Percentiles rank a stretch among this genome's conserved stretches.
phyloP scores from a whole-genome alignment of 2,329 filamentous ascomycete genomes.

The Botryotinia narcissicola region DNA sequence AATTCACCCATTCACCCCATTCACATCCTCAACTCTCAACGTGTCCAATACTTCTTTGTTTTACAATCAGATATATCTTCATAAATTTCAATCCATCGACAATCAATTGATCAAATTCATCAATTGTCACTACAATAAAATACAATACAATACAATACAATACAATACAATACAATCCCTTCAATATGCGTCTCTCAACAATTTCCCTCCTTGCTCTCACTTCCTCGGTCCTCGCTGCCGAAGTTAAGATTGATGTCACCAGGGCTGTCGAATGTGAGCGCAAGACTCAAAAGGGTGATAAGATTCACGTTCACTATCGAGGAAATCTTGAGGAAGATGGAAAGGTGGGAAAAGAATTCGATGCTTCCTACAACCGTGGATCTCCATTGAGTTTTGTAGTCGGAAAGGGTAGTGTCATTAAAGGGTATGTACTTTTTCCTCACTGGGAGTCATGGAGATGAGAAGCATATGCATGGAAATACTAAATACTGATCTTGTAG shows the following conservation, averaged over 20 bases:
- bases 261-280: constrained; percentile 73
- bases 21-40: constrained; percentile 1
- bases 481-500: constrained; percentile 41
- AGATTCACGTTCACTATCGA: constrained; percentile 81
- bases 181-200: constrained; percentile 36
- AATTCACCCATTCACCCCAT: neutral
- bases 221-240: constrained; percentile 33
- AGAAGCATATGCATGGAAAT: neutral
- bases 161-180: too few relatives aligned
- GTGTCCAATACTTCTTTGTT: constrained; percentile 11
- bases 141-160: neutral
- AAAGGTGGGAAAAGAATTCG: constrained; percentile 71
- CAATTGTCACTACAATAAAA: constrained; percentile 4
- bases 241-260: constrained; percentile 75
- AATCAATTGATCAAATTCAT: constrained; percentile 14
- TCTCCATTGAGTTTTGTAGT: constrained; percentile 76
- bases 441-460: neutral
- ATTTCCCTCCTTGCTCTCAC: constrained; percentile 35
- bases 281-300: constrained; percentile 74
- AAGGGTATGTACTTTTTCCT: constrained; percentile 59
- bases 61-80: neutral
- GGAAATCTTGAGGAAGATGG: constrained; percentile 65
- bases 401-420: constrained; percentile 81
- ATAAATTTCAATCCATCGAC: neutral
- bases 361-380: constrained; percentile 77